These are phyloP conservation scores for Suillus subalutaceus DNA, from an alignment of 768 basidiomycete species.

Conservation along the genomic window DNA sequence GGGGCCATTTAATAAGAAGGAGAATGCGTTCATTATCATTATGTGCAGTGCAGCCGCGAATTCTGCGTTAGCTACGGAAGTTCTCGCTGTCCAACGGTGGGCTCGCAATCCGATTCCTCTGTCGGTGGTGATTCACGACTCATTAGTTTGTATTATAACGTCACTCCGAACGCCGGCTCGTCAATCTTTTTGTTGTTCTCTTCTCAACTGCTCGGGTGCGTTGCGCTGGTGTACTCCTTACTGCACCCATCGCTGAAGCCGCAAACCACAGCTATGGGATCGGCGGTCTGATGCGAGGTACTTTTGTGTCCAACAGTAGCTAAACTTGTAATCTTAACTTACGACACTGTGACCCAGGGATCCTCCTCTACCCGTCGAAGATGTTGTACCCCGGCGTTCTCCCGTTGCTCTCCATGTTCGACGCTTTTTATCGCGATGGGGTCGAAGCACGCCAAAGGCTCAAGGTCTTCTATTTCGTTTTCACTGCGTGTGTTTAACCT, in stretches of 20 bases:
- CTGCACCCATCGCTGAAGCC: neutral
- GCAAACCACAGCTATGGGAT: constrained; percentile 43
- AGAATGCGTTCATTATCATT: constrained; percentile 59
- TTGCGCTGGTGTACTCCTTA: neutral
- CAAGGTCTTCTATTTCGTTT: constrained; percentile 52
- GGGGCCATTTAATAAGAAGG: constrained; percentile 63
- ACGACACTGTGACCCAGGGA: constrained; percentile 15
- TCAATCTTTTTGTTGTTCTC: constrained; percentile 48
- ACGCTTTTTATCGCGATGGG: constrained; percentile 45
- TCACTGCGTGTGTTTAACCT: constrained; percentile 14
- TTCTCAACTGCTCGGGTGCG: constrained; percentile 38
- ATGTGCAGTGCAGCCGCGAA: constrained; percentile 60
- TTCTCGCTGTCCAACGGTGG: constrained; percentile 52
- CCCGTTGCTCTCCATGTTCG: constrained; percentile 29
- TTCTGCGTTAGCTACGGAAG: constrained; percentile 55
- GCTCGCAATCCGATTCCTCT: neutral
- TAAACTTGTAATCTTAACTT: neutral
- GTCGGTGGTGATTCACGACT: neutral
- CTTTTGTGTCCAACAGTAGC: constrained; percentile 12
- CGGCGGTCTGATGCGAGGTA: constrained; percentile 54
- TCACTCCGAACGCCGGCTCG: constrained; percentile 47
- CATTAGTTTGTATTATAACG: constrained; percentile 46
- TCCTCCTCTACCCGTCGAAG: constrained; percentile 46
- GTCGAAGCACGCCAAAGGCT: constrained; percentile 43
- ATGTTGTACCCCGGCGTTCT: constrained; percentile 43